Evolutionary conservation across 139 green algal species (phyloP).

Genomic region (Ostreobium quekettii): DNA sequence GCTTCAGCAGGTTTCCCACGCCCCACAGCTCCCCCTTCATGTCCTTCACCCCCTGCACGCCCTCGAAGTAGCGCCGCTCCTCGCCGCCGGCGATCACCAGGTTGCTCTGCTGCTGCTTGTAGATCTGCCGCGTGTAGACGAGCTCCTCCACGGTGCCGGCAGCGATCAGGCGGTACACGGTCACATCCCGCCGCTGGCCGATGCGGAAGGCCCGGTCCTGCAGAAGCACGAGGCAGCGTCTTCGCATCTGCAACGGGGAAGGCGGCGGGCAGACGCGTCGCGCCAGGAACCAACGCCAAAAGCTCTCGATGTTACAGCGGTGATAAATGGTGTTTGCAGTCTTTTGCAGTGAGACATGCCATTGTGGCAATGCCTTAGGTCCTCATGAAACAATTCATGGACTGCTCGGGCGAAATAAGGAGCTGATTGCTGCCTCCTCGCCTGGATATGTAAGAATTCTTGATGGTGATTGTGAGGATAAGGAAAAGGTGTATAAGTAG

Average conservation of each 20-base stretch:
- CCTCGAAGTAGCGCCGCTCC: conserved; percentile 37
- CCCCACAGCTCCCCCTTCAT: conserved; percentile 51
- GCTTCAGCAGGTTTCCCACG: conserved; percentile 42
- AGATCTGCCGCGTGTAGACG: conserved; percentile 41
- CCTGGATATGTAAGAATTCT: no score
- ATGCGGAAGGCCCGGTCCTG: conserved; percentile 74
- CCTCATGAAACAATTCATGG: no score
- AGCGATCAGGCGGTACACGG: conserved; percentile 63
- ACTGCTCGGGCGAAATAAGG: no score
- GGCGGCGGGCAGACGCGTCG: neutral
- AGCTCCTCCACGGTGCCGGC: conserved; percentile 56
- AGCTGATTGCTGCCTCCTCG: no score
- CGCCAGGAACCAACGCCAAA: neutral
- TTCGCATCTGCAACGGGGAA: no score
- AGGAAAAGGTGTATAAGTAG: no score
- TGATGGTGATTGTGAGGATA: no score
- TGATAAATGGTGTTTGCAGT: neutral
- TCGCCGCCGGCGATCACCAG: conserved; percentile 16
- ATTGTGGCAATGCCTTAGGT: no score
- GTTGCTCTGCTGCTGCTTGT: conserved; percentile 19
- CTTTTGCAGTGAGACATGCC: no score
- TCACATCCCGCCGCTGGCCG: conserved; percentile 66
- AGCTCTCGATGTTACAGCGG: neutral
- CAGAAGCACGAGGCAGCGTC: conserved; percentile 29
- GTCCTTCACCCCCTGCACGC: conserved; percentile 26